These are phyloP conservation scores for Coriolopsis trogii DNA, from an alignment of 1,284 basidiomycete genomes.

Conservation along the genomic window DNA sequence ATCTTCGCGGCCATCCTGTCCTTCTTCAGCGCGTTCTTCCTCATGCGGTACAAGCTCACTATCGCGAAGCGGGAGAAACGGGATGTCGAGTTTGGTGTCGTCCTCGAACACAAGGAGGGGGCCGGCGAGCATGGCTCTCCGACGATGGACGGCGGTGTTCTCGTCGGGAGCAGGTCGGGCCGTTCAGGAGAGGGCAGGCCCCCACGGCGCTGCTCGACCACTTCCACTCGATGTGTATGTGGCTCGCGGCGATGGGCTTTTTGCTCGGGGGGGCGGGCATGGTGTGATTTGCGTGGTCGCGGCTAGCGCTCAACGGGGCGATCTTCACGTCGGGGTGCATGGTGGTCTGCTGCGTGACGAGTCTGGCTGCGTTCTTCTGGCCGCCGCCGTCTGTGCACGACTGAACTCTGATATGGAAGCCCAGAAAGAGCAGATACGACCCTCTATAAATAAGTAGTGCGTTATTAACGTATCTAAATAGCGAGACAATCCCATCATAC, in stretches of 20 bases:
- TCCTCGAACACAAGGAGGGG: background rate
- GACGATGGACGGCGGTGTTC: constrained; percentile 17
- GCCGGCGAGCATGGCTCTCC: too few species aligned
- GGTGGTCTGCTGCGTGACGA: constrained; percentile 36
- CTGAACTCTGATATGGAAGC: too few species aligned
- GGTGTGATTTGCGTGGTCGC: constrained; percentile 50
- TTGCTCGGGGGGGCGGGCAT: constrained; percentile 50
- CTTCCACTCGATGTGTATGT: constrained; percentile 50
- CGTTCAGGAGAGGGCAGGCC: constrained; percentile 32
- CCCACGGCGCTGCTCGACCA: constrained; percentile 49
- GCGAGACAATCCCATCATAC: too few species aligned
- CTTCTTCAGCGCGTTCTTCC: constrained; percentile 56
- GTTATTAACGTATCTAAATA: too few species aligned
- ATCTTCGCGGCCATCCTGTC: constrained; percentile 59
- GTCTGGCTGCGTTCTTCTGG: constrained; percentile 19
- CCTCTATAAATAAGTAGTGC: too few species aligned
- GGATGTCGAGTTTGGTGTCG: constrained; percentile 11
- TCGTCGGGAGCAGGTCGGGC: constrained; percentile 39
- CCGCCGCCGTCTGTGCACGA: background rate
- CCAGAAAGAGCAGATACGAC: too few species aligned
- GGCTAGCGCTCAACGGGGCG: constrained; percentile 43
- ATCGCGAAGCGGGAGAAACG: constrained; percentile 47
- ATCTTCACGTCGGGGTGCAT: constrained; percentile 44
- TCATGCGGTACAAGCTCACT: constrained; percentile 54
- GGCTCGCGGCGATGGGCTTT: constrained; percentile 49